phyloP scores from a whole-genome alignment of 2,329 filamentous ascomycete genomes.

The Trichoderma sp. region DNA sequence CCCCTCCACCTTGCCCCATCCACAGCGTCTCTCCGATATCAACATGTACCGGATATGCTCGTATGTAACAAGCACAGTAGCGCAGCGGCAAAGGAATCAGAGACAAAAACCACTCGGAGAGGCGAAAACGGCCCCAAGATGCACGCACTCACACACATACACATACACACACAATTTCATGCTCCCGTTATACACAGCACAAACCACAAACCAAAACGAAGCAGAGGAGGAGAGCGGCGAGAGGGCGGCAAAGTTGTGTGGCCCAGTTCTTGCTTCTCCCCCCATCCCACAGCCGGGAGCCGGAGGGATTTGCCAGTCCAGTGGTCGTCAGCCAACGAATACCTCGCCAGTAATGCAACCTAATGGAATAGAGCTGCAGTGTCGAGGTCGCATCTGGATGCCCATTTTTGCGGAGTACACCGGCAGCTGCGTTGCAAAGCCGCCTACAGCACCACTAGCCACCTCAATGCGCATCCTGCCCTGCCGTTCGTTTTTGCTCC shows the following conservation, averaged over 20 bases:
- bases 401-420: slow-evolving; percentile 19
- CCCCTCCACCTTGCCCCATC: neutral
- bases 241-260: neutral
- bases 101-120: neutral
- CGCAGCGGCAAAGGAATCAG: neutral
- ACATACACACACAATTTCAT: neutral
- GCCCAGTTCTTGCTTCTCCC: neutral
- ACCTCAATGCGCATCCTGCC: neutral
- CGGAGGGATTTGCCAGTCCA: slow-evolving; percentile 7
- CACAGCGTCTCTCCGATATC: neutral
- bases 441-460: neutral
- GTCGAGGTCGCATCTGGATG: slow-evolving; percentile 9
- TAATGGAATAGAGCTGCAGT: slow-evolving; percentile 13
- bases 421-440: neutral
- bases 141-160: neutral
- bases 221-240: neutral
- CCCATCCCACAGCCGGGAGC: slow-evolving; percentile 13
- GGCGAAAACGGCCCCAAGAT: neutral
- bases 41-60: neutral
- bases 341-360: slow-evolving; percentile 11
- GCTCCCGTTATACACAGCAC: neutral
- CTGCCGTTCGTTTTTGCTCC: neutral
- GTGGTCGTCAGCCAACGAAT: neutral
- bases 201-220: neutral
- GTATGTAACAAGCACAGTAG: neutral